Evolutionary conservation across 805 yeast species (phyloP).

Genomic region (Pichia deserticola): DNA sequence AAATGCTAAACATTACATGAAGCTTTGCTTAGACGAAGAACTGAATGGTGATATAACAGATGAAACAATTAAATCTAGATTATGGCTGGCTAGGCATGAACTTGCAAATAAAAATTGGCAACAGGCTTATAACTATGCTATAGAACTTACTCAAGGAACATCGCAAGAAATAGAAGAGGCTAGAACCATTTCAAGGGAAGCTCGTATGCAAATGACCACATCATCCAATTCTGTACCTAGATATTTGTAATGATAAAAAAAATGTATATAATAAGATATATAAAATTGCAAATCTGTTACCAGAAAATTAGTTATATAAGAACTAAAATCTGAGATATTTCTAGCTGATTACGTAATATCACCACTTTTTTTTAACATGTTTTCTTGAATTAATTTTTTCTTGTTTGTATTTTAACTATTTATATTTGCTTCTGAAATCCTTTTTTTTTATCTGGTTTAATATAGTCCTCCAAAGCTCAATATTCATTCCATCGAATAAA

Average conservation of each 20-base stretch:
- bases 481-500: neutral
- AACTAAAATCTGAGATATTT: neutral
- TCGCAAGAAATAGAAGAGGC: conserved; percentile 89
- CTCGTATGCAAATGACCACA: conserved; percentile 44
- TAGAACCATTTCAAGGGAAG: conserved; percentile 71
- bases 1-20: conserved; percentile 59
- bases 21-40: conserved; percentile 59
- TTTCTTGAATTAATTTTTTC: neutral
- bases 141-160: conserved; percentile 62
- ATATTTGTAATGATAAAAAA: neutral
- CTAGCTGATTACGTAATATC: neutral
- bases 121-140: conserved; percentile 66
- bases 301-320: too few relatives aligned
- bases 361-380: neutral
- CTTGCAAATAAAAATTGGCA: conserved; percentile 49
- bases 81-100: conserved; percentile 80
- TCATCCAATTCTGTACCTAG: neutral
- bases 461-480: neutral
- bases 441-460: too few relatives aligned
- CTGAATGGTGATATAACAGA: conserved; percentile 58
- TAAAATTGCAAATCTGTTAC: neutral
- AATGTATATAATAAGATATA: neutral
- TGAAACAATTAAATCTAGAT: conserved; percentile 69
- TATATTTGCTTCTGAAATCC: neutral
- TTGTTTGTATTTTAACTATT: neutral